A percentile compares a stretch with the other conserved stretches of the same genome.
Conservation (phyloP, 768 basidiomycete species). For the Neoboletus magnificus region DNA sequence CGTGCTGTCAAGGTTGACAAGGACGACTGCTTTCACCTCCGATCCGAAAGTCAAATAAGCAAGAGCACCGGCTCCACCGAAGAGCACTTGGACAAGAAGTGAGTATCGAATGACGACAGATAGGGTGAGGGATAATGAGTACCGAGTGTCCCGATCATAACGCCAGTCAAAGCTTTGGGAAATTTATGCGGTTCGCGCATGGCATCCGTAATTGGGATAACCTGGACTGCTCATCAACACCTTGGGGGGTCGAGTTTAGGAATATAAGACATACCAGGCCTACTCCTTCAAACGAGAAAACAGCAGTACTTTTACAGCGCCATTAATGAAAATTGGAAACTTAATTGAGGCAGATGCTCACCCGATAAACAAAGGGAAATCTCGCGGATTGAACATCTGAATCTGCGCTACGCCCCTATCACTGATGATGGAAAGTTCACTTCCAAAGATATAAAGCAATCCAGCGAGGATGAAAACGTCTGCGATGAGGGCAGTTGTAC, state of each 20-base stretch:
- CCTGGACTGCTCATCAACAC: conserved; percentile 34
- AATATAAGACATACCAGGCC: conserved; percentile 59
- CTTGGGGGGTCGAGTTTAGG: background rate
- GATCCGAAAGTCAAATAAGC: conserved; percentile 88
- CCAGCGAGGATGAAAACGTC: conserved; percentile 95
- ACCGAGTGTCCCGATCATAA: conserved; percentile 86
- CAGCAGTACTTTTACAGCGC: conserved; percentile 68
- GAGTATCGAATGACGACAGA: background rate
- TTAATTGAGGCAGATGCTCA: conserved; percentile 33
- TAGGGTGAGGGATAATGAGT: conserved; percentile 18
- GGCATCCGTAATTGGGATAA: conserved; percentile 95
- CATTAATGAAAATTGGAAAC: background rate
- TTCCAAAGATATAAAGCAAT: conserved; percentile 81
- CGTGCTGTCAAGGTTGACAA: conserved; percentile 85
- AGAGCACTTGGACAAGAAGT: conserved; percentile 52
- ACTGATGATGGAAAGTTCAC: conserved; percentile 70
- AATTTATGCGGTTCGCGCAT: conserved; percentile 96
- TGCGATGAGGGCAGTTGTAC: conserved; percentile 86
- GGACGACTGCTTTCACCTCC: conserved; percentile 86
- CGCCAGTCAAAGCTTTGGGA: conserved; percentile 80
- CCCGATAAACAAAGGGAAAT: conserved; percentile 93
- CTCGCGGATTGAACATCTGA: conserved; percentile 80
- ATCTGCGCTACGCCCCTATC: conserved; percentile 73
- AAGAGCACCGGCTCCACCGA: conserved; percentile 83
- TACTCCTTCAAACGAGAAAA: conserved; percentile 98